Base-by-base conservation (phyloP, 2,329 filamentous ascomycete genomes). In the Pochonia chlamydosporia region DNA sequence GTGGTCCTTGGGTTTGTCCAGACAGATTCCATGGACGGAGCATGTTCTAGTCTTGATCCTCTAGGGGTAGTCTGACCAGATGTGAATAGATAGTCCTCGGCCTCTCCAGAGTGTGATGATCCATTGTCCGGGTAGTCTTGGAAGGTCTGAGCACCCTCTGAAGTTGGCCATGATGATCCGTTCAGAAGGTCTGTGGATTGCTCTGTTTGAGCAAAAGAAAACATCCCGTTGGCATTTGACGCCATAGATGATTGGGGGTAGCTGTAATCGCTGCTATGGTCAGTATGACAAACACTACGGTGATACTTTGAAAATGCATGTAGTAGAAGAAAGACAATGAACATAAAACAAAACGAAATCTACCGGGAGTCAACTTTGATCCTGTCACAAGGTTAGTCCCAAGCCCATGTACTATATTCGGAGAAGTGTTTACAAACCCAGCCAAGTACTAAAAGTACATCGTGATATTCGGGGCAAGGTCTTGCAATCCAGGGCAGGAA, bases 71-170 rank as follows among this genome's bases (percentile, higher is more conserved):
- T 73, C 54, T 78, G 74, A 62, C 74, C 75, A 64, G 76, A 76
- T 58, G 71, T 69, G 63, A 74, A 76, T 58, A 73, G 63, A 64
- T 70, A 76, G 48, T 79, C 76, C 68, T 79, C 78, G 58, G 70
- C 56, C 53, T 80, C 76, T 72, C 72, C 74, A 58, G 69, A 65
- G 55, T 71, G 68, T 55, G 66, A 65, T 53, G 72, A 73, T 69
- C 70, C 72, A 60, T 69, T 67, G 58, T 75, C 73, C 61, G 71
- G 66, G 62, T 72, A 75, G 55, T 74, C 72, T 63, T 69, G 70
- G 63, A 79, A 77, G 74, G 76, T 78, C 73, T 80, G 78, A 76
- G 74, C 59, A 60, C 75, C 76, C 74, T 81, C 78, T 70, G 68
- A 68, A 70, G 75, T 67, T 61, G 72, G 61, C 78, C 78, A 81